A percentile compares a stretch with the other conserved stretches of the same genome.
phyloP scores from a whole-genome alignment of 2,329 filamentous ascomycete genomes.

The Corniculantispora saksenae region DNA sequence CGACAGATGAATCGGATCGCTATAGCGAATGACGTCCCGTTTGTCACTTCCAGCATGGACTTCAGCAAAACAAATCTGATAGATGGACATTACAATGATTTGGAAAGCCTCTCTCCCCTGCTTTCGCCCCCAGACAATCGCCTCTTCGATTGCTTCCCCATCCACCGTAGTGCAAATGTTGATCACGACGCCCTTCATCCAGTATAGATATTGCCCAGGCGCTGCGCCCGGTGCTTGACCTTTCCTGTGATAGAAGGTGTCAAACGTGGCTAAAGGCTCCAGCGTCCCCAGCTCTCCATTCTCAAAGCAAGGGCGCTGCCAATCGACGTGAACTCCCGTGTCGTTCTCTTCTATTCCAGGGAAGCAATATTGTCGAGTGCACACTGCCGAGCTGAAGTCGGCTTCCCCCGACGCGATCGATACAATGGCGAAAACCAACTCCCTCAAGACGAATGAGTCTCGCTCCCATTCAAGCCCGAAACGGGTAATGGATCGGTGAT shows the following conservation, averaged over 20 bases:
- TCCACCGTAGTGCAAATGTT: conserved; percentile 20
- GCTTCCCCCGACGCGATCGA: background rate
- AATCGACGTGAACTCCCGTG: background rate
- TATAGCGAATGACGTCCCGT: conserved; percentile 20
- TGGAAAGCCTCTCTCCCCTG: conserved; percentile 25
- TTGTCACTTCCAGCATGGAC: conserved; percentile 17
- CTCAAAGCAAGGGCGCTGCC: background rate
- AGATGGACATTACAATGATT: conserved; percentile 25
- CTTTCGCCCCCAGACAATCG: conserved; percentile 22
- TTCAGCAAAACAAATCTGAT: conserved; percentile 25
- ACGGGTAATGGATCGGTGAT: background rate
- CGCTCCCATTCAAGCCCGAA: background rate
- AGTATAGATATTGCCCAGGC: conserved; percentile 10
- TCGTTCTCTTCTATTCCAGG: background rate
- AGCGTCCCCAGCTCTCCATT: background rate
- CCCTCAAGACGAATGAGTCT: background rate
- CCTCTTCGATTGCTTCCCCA: conserved; percentile 22
- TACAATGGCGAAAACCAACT: background rate
- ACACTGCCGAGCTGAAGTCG: background rate
- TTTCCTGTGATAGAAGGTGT: background rate
- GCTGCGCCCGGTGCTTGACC: background rate
- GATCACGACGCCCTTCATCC: conserved; percentile 20
- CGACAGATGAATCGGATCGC: conserved; percentile 21
- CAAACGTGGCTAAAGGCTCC: background rate
- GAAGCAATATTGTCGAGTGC: background rate